phyloP scores from a whole-genome alignment of 2,329 filamentous ascomycete species.

The Xylaria sp. region DNA sequence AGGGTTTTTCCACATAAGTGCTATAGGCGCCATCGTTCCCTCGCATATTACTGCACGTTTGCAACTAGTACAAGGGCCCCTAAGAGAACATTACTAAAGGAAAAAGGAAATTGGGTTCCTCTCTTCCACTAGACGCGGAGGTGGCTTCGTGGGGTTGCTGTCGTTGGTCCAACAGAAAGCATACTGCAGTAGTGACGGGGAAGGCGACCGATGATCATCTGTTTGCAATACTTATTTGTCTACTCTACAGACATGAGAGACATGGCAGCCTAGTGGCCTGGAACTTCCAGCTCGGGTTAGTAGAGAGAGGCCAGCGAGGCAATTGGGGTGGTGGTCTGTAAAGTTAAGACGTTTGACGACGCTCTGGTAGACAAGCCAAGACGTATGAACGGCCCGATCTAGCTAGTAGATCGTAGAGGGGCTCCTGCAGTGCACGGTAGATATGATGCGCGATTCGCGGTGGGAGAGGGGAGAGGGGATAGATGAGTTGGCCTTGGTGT shows the following conservation, averaged over 20 bases:
- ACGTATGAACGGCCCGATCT: conserved; percentile 12
- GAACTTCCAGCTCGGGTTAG: background rate
- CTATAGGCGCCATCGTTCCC: conserved; percentile 3
- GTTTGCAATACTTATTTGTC: background rate
- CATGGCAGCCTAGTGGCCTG: background rate
- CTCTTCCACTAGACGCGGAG: conserved; percentile 1
- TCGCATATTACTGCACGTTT: background rate
- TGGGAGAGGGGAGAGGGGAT: conserved; percentile 19
- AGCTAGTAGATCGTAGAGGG: conserved; percentile 13
- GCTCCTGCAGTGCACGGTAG: conserved; percentile 20
- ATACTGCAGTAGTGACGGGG: background rate
- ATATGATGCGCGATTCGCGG: conserved; percentile 12
- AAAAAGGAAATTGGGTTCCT: conserved; percentile 9
- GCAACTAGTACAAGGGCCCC: background rate
- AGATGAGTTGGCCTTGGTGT: conserved; percentile 13
- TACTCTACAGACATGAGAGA: background rate
- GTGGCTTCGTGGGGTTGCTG: conserved; percentile 1
- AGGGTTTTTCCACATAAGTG: conserved; percentile 2
- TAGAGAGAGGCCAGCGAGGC: background rate
- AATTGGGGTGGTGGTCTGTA: background rate
- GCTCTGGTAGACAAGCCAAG: background rate
- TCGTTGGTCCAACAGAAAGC: conserved; percentile 8
- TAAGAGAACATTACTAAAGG: conserved; percentile 10
- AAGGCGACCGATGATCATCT: background rate
- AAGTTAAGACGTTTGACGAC: conserved; percentile 2